phyloP scores from a whole-genome alignment of 2,329 filamentous ascomycete genomes.

The Ilyonectria destructans region DNA sequence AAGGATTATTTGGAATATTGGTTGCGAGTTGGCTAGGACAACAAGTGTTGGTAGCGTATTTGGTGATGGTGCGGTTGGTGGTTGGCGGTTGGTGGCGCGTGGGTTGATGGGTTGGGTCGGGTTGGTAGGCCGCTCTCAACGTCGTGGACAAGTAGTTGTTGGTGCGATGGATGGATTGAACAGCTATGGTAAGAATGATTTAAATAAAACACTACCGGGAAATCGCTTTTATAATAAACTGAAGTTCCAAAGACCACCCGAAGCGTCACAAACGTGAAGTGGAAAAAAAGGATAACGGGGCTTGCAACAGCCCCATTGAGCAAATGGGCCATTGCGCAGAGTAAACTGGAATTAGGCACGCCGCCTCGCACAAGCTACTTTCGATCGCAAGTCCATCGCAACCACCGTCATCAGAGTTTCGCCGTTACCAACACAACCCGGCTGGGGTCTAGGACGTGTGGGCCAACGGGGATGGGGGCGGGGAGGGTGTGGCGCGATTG shows the following conservation, averaged over 20 bases:
- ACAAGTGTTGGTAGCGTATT: neutral
- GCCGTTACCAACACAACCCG: neutral
- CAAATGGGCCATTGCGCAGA: neutral
- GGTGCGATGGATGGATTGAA: neutral
- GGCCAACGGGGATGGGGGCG: neutral
- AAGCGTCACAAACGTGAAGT: neutral
- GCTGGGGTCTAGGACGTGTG: constrained; percentile 5
- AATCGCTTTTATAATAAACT: neutral
- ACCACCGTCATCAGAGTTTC: constrained; percentile 6
- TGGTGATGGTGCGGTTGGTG: neutral
- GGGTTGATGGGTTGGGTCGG: neutral
- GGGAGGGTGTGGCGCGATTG: constrained; percentile 1
- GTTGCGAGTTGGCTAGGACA: neutral
- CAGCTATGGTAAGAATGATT: neutral
- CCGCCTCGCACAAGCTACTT: neutral
- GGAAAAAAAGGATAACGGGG: neutral
- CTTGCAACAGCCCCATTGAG: neutral
- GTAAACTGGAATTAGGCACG: neutral
- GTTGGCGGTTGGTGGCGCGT: neutral
- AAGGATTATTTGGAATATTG: neutral
- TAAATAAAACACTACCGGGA: neutral
- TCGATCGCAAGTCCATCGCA: neutral
- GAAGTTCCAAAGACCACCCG: neutral
- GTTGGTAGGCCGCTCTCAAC: neutral
- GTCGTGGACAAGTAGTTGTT: neutral